Conservation (phyloP, 805 yeast genomes). For the Allodekkera sacchari region DNA sequence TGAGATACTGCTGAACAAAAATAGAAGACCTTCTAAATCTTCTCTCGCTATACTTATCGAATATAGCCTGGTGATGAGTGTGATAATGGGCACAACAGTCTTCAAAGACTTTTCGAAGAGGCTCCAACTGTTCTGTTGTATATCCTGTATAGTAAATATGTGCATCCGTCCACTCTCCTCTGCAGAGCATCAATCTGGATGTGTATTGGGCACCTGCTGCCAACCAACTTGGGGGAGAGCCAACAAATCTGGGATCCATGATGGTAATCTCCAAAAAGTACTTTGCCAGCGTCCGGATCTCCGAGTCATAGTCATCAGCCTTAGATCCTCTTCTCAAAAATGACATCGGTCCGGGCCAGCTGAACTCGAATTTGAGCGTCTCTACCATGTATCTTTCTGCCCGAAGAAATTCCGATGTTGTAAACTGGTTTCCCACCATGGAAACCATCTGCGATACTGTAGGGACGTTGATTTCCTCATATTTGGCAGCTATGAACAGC, state of each 20-base stretch:
- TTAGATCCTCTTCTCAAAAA: conserved; percentile 81
- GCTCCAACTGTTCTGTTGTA: conserved; percentile 74
- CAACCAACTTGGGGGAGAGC: conserved; percentile 63
- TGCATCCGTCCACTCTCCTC: conserved; percentile 75
- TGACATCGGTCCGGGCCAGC: conserved; percentile 86
- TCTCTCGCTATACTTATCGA: conserved; percentile 81
- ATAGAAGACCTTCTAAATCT: conserved; percentile 72
- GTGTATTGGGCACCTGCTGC: conserved; percentile 83
- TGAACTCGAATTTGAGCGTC: conserved; percentile 63
- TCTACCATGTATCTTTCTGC: conserved; percentile 78
- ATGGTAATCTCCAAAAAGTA: conserved; percentile 72
- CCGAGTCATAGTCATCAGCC: conserved; percentile 83
- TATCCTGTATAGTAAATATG: conserved; percentile 92
- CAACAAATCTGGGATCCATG: conserved; percentile 66
- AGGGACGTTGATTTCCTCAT: conserved; percentile 88
- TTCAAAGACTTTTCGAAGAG: conserved; percentile 65
- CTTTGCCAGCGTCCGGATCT: conserved; percentile 78
- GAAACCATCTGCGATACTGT: conserved; percentile 76
- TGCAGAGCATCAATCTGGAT: conserved; percentile 63
- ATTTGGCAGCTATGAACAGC: conserved; percentile 85
- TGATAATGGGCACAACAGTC: conserved; percentile 57
- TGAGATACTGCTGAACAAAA: conserved; percentile 76
- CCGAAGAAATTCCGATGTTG: conserved; percentile 65
- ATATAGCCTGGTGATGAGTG: conserved; percentile 69
- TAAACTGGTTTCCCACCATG: conserved; percentile 75